Conservation (phyloP, 768 basidiomycete genomes). For the Chalciporus chontae region DNA sequence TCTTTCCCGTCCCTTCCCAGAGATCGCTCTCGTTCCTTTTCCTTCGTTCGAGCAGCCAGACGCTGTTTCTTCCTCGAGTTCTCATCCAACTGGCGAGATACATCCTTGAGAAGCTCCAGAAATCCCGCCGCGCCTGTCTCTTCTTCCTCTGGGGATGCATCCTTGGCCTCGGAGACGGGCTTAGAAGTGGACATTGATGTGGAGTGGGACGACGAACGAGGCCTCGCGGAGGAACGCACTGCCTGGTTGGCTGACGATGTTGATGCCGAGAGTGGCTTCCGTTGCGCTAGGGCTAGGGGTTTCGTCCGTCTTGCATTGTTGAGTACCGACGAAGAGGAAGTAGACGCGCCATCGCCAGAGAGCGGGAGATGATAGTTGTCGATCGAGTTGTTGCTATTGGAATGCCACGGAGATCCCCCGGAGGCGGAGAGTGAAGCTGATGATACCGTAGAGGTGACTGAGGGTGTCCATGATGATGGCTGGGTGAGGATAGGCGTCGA, state of each 20-base stretch:
- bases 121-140: constrained; percentile 24
- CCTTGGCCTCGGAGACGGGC: background rate
- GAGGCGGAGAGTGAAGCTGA: background rate
- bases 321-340: constrained; percentile 8
- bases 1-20: background rate
- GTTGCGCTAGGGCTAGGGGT: constrained; percentile 6
- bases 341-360: constrained; percentile 1
- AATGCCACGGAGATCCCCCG: constrained; percentile 8
- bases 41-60: constrained; percentile 8
- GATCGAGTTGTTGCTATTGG: background rate
- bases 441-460: constrained; percentile 8
- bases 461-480: constrained; percentile 15
- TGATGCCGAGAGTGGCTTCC: constrained; percentile 20
- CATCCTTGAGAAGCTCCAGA: constrained; percentile 23
- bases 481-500: constrained; percentile 7
- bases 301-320: constrained; percentile 5
- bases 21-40: constrained; percentile 8
- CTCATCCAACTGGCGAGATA: constrained; percentile 20
- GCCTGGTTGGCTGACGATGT: constrained; percentile 16
- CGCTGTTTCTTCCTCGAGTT: constrained; percentile 28
- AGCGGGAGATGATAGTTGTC: constrained; percentile 8
- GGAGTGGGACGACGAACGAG: constrained; percentile 21
- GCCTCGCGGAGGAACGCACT: constrained; percentile 4
- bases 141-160: constrained; percentile 11
- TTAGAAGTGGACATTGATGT: background rate